A percentile compares a stretch with the other conserved stretches of the same genome.
Conservation (phyloP, 805 yeast genomes). For the Wickerhamiella musiphila region DNA sequence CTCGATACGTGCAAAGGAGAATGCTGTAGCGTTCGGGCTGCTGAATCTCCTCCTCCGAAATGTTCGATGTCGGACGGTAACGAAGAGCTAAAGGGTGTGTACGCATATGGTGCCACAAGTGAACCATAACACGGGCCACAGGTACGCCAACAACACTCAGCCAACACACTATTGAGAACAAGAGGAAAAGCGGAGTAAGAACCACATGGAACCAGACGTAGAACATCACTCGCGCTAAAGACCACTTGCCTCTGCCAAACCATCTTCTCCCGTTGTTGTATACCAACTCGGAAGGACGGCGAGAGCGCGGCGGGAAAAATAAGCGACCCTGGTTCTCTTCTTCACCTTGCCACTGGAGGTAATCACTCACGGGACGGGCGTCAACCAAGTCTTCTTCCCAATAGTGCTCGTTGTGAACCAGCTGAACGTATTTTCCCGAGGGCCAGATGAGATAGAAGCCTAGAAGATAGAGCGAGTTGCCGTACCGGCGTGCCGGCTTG, state of each 20-base stretch:
- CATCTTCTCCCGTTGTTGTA: slow-evolving; percentile 30
- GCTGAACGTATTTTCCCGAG: slow-evolving; percentile 74
- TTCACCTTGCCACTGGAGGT: slow-evolving; percentile 67
- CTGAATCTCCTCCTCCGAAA: slow-evolving; percentile 26
- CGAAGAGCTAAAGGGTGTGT: slow-evolving; percentile 83
- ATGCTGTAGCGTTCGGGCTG: slow-evolving; percentile 24
- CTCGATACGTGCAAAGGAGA: slow-evolving; percentile 76
- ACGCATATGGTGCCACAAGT: slow-evolving; percentile 59
- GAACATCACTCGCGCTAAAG: slow-evolving; percentile 60
- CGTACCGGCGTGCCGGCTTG: slow-evolving; percentile 43
- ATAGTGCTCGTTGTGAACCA: slow-evolving; percentile 64
- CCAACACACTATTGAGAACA: slow-evolving; percentile 55
- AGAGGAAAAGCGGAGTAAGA: slow-evolving; percentile 46
- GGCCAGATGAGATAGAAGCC: slow-evolving; percentile 41
- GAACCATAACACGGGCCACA: slow-evolving; percentile 64
- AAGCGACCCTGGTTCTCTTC: slow-evolving; percentile 34
- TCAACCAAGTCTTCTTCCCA: slow-evolving; percentile 74
- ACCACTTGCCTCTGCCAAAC: slow-evolving; percentile 91
- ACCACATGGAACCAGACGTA: slow-evolving; percentile 51
- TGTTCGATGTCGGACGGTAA: slow-evolving; percentile 33
- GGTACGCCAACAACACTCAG: slow-evolving; percentile 77
- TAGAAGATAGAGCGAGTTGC: slow-evolving; percentile 6
- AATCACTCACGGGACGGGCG: slow-evolving; percentile 72
- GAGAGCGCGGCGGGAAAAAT: slow-evolving; percentile 49
- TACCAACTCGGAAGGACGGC: slow-evolving; percentile 11